Evolutionary conservation across 2,329 filamentous ascomycete genomes (phyloP).

Genomic region (Scleromitrula shiraiana): DNA sequence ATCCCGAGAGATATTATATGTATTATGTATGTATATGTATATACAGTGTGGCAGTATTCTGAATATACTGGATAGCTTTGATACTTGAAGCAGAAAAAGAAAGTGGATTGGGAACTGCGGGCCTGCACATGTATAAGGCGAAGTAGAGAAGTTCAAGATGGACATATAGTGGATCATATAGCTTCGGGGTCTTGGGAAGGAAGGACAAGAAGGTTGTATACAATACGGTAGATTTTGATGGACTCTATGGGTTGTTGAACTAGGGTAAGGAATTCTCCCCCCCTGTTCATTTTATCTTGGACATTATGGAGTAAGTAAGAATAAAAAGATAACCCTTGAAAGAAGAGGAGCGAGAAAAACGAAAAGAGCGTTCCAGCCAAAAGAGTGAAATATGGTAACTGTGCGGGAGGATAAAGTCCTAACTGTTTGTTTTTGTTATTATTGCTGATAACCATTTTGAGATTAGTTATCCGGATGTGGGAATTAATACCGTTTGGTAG

Average conservation of each 20-base stretch:
- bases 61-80: no score
- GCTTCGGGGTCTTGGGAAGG: no score
- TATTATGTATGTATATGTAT: background rate
- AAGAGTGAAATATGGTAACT: no score
- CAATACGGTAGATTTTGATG: background rate
- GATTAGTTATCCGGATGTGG: no score
- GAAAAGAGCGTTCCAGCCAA: no score
- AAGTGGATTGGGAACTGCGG: background rate
- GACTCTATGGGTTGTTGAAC: background rate
- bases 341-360: no score
- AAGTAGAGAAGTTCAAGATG: background rate
- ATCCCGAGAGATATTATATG: background rate
- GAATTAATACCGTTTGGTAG: no score
- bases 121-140: constrained; percentile 9
- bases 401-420: no score
- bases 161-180: background rate
- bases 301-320: no score
- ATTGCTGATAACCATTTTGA: no score
- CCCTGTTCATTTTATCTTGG: background rate
- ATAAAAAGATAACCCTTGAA: no score
- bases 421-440: no score
- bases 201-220: background rate
- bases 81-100: background rate
- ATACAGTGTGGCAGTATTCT: background rate
- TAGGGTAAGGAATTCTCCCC: background rate